These are phyloP conservation scores for Microcyclospora pomicola DNA, from an alignment of 2,329 filamentous ascomycete species.

Conservation along the genomic window DNA sequence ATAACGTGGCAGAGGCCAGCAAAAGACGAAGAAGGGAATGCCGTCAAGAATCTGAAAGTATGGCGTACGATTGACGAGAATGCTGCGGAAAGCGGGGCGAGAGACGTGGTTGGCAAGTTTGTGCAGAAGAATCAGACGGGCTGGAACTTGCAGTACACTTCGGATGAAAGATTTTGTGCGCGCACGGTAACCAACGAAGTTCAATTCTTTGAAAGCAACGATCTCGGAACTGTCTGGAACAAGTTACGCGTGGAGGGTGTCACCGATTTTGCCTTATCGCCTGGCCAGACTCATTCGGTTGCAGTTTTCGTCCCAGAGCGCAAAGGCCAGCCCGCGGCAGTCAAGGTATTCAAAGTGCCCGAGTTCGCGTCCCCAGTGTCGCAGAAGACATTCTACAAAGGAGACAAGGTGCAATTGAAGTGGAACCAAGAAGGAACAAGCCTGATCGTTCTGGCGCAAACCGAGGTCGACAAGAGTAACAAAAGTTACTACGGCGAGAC, in stretches of 20 bases:
- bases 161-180: slow-evolving; percentile 85
- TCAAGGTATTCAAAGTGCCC: slow-evolving; percentile 89
- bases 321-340: slow-evolving; percentile 80
- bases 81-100: slow-evolving; percentile 48
- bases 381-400: slow-evolving; percentile 98
- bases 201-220: slow-evolving; percentile 84
- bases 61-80: slow-evolving; percentile 70
- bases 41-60: slow-evolving; percentile 91
- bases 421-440: slow-evolving; percentile 91
- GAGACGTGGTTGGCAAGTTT: slow-evolving; percentile 65
- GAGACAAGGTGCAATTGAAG: slow-evolving; percentile 96
- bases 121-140: slow-evolving; percentile 92
- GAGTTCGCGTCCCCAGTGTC: slow-evolving; percentile 70
- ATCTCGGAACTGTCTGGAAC: slow-evolving; percentile 82
- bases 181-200: slow-evolving; percentile 93
- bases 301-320: slow-evolving; percentile 92
- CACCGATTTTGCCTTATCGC: slow-evolving; percentile 74
- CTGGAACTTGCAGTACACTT: slow-evolving; percentile 95
- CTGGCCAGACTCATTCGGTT: slow-evolving; percentile 79
- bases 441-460: slow-evolving; percentile 88
- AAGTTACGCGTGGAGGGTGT: slow-evolving; percentile 89
- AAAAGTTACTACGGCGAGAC: slow-evolving; percentile 99
- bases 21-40: slow-evolving; percentile 88
- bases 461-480: slow-evolving; percentile 93
- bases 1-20: slow-evolving; percentile 91